phyloP scores from a whole-genome alignment of 2,329 filamentous ascomycete genomes.

The Ceratocystis smalleyi region DNA sequence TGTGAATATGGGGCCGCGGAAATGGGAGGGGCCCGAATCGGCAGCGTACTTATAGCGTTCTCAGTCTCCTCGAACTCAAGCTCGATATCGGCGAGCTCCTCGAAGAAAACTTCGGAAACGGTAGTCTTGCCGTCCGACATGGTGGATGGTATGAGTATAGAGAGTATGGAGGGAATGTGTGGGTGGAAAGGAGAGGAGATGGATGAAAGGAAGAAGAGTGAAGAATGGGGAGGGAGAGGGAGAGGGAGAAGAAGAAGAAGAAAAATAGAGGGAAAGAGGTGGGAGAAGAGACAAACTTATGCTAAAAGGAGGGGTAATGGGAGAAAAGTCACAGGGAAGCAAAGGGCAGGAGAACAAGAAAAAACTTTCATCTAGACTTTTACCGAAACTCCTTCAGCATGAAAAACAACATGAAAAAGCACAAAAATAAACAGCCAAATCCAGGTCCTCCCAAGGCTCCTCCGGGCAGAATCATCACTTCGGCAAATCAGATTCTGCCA shows the following conservation, averaged over 20 bases:
- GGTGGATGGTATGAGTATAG: slow-evolving; percentile 18
- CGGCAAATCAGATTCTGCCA: slow-evolving; percentile 1
- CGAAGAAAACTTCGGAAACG: slow-evolving; percentile 39
- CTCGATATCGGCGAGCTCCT: slow-evolving; percentile 66
- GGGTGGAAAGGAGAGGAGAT: slow-evolving; percentile 8
- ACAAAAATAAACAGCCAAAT: slow-evolving; percentile 3
- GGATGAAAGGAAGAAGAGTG: background rate
- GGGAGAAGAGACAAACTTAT: slow-evolving; percentile 2
- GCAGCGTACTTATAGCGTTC: slow-evolving; percentile 58
- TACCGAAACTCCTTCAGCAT: background rate
- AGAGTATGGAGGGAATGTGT: slow-evolving; percentile 13
- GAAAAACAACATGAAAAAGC: slow-evolving; percentile 6
- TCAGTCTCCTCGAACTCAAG: slow-evolving; percentile 73
- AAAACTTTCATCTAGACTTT: background rate
- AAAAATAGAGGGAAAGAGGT: slow-evolving; percentile 14
- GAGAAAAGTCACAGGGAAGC: slow-evolving; percentile 5
- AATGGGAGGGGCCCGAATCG: slow-evolving; percentile 3
- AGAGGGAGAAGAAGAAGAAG: slow-evolving; percentile 12
- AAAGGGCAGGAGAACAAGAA: background rate
- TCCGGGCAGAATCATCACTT: background rate
- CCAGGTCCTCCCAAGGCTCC: background rate
- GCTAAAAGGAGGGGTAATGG: slow-evolving; percentile 9
- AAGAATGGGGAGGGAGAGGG: background rate
- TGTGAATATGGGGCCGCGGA: background rate
- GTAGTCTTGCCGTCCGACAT: slow-evolving; percentile 24